Conservation (phyloP, 1,284 basidiomycete genomes). For the Naganishia cerealis region DNA sequence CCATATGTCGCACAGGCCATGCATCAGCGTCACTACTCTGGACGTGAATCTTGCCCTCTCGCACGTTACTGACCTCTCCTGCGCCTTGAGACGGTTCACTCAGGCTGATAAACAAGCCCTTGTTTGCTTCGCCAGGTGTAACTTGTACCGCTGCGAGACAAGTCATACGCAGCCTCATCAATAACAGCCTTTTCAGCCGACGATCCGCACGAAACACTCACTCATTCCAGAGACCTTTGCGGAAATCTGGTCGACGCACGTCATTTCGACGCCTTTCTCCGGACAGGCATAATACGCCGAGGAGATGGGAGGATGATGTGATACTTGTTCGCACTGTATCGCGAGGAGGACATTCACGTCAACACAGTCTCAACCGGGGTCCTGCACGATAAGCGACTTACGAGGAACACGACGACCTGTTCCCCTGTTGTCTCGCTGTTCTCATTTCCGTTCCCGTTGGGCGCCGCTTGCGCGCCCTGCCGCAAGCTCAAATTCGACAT, state of each 20-base stretch:
- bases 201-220: conserved; percentile 38
- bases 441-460: conserved; percentile 1
- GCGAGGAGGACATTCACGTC: background rate
- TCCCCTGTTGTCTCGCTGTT: background rate
- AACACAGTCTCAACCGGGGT: no score
- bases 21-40: background rate
- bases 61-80: conserved; percentile 61
- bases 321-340: conserved; percentile 75
- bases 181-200: no score
- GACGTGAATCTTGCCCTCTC: background rate
- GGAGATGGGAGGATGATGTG: conserved; percentile 93
- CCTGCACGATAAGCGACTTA: conserved; percentile 36
- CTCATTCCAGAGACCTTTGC: conserved; percentile 82
- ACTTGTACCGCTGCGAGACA: conserved; percentile 65
- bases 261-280: conserved; percentile 67
- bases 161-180: background rate
- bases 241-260: conserved; percentile 82
- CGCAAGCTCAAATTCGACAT: conserved; percentile 16
- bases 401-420: conserved; percentile 62
- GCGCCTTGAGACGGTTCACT: conserved; percentile 68
- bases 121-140: conserved; percentile 75
- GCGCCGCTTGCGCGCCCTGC: background rate
- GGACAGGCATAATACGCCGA: conserved; percentile 81
- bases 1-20: background rate
- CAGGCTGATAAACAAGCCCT: conserved; percentile 81